Conservation (phyloP, 371 early-diverging fungal genomes). For the Coemansia sp. region DNA sequence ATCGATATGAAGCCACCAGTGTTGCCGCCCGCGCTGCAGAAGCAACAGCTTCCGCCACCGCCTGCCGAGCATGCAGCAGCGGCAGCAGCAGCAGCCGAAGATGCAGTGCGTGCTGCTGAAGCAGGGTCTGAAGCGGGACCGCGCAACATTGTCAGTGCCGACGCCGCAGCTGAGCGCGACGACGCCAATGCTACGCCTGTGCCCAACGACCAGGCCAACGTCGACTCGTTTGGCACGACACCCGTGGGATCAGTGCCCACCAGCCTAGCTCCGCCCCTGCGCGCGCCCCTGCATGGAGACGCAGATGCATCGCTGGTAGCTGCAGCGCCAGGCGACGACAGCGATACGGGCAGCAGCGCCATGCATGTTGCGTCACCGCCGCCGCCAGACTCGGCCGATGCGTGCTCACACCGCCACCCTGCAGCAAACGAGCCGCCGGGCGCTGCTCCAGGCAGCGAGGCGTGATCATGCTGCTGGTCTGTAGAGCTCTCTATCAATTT, state of each 20-base stretch:
- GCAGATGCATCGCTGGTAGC: slow-evolving; percentile 42
- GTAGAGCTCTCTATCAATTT: background rate
- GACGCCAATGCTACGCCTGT: slow-evolving; percentile 50
- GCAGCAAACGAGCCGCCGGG: background rate
- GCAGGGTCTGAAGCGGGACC: slow-evolving; percentile 10
- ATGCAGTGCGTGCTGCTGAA: slow-evolving; percentile 36
- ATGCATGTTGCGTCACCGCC: slow-evolving; percentile 43
- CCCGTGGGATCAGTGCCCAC: slow-evolving; percentile 51
- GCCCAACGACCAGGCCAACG: slow-evolving; percentile 38
- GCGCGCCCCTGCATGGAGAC: slow-evolving; percentile 13
- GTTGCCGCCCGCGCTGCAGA: slow-evolving; percentile 22
- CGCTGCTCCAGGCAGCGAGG: slow-evolving; percentile 11
- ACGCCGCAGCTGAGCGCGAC: slow-evolving; percentile 19
- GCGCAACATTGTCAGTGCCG: slow-evolving; percentile 1
- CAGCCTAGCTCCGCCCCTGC: slow-evolving; percentile 20
- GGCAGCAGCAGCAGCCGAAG: slow-evolving; percentile 30
- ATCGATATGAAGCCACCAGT: slow-evolving; percentile 30
- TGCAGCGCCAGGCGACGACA: slow-evolving; percentile 6
- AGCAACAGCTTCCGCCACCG: slow-evolving; percentile 18
- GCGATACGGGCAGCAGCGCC: slow-evolving; percentile 1
- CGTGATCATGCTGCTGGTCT: background rate
- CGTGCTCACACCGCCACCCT: background rate
- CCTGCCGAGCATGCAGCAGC: slow-evolving; percentile 13
- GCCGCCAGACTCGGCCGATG: slow-evolving; percentile 4
- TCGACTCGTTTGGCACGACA: slow-evolving; percentile 51